These are phyloP conservation scores for Umbilicus rupestris DNA, from an alignment of 164 flowering plant genomes.

Conservation along the genomic window DNA sequence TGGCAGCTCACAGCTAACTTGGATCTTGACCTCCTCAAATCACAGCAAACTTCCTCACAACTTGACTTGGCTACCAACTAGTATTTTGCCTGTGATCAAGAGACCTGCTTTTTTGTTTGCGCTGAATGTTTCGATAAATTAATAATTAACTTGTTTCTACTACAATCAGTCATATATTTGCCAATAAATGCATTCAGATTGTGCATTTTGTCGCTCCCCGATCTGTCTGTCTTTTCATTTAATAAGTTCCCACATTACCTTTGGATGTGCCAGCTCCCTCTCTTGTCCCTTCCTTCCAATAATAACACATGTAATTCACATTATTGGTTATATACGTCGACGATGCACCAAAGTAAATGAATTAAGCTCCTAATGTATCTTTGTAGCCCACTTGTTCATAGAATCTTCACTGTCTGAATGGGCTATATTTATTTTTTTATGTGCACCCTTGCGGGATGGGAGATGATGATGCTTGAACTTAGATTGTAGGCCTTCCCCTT, in stretches of 20 bases:
- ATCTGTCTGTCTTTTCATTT: background rate
- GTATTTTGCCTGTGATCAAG: background rate
- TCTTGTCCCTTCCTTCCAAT: too few relatives aligned
- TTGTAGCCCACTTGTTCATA: too few relatives aligned
- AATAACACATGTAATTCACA: background rate
- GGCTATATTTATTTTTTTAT: too few relatives aligned
- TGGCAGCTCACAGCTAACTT: slow-evolving; percentile 7
- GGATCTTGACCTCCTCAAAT: background rate
- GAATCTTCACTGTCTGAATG: too few relatives aligned
- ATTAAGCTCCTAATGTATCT: background rate
- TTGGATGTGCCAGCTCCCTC: slow-evolving; percentile 1
- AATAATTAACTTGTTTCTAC: too few relatives aligned
- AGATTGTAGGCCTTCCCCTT: background rate
- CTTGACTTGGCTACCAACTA: too few relatives aligned
- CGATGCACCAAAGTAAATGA: background rate
- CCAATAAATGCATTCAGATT: background rate
- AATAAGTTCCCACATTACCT: slow-evolving; percentile 2
- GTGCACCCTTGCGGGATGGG: background rate
- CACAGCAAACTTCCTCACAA: background rate
- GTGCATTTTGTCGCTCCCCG: background rate
- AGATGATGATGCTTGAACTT: background rate
- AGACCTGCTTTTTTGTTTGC: background rate
- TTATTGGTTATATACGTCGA: background rate
- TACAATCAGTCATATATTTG: too few relatives aligned
- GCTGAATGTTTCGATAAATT: too few relatives aligned